A percentile compares a stretch with the other conserved stretches of the same genome.
Conservation (phyloP, 495 filamentous ascomycete species). For the Penicillium argentinense region DNA sequence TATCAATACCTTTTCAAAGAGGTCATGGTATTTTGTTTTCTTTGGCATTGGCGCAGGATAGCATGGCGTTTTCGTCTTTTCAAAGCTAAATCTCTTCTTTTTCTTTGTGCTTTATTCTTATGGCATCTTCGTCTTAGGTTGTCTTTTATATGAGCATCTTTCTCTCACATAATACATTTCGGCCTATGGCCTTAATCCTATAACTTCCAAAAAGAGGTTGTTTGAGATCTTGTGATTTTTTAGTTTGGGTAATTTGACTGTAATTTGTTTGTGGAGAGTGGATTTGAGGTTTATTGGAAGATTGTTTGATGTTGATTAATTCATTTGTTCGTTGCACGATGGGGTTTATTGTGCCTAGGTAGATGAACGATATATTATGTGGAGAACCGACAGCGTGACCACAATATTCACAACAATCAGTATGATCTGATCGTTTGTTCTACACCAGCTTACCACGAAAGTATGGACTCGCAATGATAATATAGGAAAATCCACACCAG, state of each 20-base stretch:
- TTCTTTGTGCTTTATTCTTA: constrained; percentile 7
- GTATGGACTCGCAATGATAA: too few species aligned
- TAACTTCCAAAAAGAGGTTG: background rate
- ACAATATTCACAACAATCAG: background rate
- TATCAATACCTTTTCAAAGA: constrained; percentile 15
- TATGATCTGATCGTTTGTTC: constrained; percentile 5
- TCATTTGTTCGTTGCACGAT: too few species aligned
- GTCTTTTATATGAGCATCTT: background rate
- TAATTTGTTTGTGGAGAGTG: too few species aligned
- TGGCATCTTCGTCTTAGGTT: constrained; percentile 1
- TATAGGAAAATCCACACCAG: too few species aligned
- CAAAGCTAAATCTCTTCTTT: constrained; percentile 3
- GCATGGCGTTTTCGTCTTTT: constrained; percentile 20
- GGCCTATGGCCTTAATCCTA: constrained; percentile 6
- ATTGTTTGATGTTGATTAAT: too few species aligned
- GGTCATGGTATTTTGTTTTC: constrained; percentile 1
- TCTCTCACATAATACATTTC: constrained; percentile 18
- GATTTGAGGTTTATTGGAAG: too few species aligned
- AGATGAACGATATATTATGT: too few species aligned
- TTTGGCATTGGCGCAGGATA: constrained; percentile 29
- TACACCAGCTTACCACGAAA: too few species aligned
- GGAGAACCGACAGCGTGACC: too few species aligned
- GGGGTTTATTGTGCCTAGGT: too few species aligned
- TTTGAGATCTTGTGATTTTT: too few species aligned
- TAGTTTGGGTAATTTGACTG: background rate